Base-by-base conservation (phyloP, 805 yeast genomes). In the Blastobotrys terrestris region DNA sequence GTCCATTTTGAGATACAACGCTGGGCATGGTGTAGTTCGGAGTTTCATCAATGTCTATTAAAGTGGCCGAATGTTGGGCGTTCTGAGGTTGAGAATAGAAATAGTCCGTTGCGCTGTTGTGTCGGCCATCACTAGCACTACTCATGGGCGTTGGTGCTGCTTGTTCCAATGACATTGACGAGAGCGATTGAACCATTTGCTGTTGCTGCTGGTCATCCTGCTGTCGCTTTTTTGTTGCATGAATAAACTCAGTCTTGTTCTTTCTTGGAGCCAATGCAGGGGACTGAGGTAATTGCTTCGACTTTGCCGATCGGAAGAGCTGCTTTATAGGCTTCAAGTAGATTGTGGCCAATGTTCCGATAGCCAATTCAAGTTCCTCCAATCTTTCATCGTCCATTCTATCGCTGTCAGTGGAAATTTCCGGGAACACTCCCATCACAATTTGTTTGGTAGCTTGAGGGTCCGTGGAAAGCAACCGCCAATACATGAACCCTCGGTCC, bases 281-380 rank as follows among this genome's bases (percentile, higher is more conserved):
- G 43, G 86, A 81, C 5, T 64, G 58, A 0, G 79, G 72, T 40
- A 87, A 67, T 18, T 59, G 57, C 55, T 74, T 83, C 1, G 76
- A 68, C 56, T 78, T 83, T 1, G 86, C 75, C 35, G 78, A 66
- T 43, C 95, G 72, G 73, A 90, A 90, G 1, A 90, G 89, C 60
- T 80, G 86, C n/a, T 78, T 77, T 6, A 87, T 84, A 0, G 96
- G 95, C 59, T 89, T 86, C 60, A 91, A 71, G 63, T 90, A 92
- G 13, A 91, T 80, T 0, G 95, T 84, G 0, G 95, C 91, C 50
- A 92, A 70, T 0, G 90, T 74, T 1, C 97, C 97, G 35, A 91
- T 82, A 58, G 82, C 83, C 56, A 90, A 72, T 60, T 87, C 95
- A 51, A 91, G 71, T 63, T 91, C 97, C 59, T 90, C 95, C 39